Percentiles rank a stretch among this genome's conserved stretches.
phyloP scores from a whole-genome alignment of 2,329 filamentous ascomycete species.

The Fusarium pseudonygamai region DNA sequence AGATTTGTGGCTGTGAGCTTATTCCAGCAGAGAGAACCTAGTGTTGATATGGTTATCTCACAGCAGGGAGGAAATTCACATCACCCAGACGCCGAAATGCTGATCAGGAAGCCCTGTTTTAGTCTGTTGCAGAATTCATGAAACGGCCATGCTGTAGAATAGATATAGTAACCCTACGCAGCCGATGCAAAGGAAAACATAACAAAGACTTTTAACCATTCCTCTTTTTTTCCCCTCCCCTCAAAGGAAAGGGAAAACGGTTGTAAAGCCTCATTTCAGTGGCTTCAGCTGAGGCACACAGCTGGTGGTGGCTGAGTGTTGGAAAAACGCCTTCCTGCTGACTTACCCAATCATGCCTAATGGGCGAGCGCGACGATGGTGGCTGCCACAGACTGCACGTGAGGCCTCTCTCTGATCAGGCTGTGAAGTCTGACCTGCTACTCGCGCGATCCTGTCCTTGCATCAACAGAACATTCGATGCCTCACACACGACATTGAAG shows the following conservation, averaged over 20 bases:
- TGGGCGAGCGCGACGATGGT: not conserved
- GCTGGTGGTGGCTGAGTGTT: not conserved
- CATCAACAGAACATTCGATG: not conserved
- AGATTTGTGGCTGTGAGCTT: too few relatives aligned
- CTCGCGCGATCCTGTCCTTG: accelerated
- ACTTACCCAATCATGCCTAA: not conserved
- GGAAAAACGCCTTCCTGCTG: not conserved
- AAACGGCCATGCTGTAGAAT: not conserved
- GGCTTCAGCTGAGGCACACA: not conserved
- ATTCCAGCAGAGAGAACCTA: too few relatives aligned
- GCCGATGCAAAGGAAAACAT: not conserved
- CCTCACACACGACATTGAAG: accelerated
- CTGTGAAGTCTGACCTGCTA: not conserved
- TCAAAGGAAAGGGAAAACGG: accelerated
- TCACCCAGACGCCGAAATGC: not conserved
- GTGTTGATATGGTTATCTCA: not conserved
- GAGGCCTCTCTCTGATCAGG: not conserved
- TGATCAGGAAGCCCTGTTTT: not conserved
- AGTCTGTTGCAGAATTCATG: accelerated
- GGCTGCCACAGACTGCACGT: not conserved
- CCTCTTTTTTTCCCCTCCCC: not conserved
- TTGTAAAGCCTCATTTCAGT: not conserved
- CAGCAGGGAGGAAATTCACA: not conserved
- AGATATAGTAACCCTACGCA: not conserved
- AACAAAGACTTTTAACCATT: not conserved